phyloP scores from a whole-genome alignment of 1,139 yeast species.

The Saccharomyces hybrid region DNA sequence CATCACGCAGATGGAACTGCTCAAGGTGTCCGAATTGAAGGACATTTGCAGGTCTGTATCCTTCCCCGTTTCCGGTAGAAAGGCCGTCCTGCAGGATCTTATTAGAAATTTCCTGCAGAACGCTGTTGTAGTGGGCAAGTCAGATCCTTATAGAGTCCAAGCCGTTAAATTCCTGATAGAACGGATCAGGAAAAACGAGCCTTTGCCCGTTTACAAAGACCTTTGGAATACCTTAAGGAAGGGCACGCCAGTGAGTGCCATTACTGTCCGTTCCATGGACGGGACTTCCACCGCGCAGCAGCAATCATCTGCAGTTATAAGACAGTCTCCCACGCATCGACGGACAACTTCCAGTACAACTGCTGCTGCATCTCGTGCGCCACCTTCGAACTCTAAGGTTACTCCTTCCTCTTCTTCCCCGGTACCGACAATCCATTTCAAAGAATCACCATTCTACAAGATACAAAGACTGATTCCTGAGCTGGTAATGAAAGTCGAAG shows the following conservation, averaged over 20 bases:
- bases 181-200: slow-evolving; percentile 34
- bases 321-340: not conserved
- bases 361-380: not conserved
- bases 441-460: slow-evolving; percentile 44
- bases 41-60: slow-evolving; percentile 41
- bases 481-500: slow-evolving; percentile 37
- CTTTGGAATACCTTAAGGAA: slow-evolving; percentile 20
- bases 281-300: slow-evolving; percentile 12
- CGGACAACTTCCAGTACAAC: not conserved
- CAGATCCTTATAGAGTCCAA: slow-evolving; percentile 38
- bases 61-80: slow-evolving; percentile 43
- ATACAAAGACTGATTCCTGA: slow-evolving; percentile 39
- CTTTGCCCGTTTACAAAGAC: slow-evolving; percentile 37
- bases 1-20: slow-evolving; percentile 18
- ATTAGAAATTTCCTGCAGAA: slow-evolving; percentile 36
- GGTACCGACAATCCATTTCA: slow-evolving; percentile 31
- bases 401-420: not conserved
- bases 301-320: slow-evolving; percentile 2
- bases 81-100: slow-evolving; percentile 45
- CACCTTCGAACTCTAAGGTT: not conserved
- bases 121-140: slow-evolving; percentile 31
- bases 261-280: slow-evolving; percentile 18
- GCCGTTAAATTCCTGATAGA: slow-evolving; percentile 40
- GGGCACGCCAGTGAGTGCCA: slow-evolving; percentile 19
- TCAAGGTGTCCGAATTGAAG: slow-evolving; percentile 36